Percentiles rank a stretch among this genome's conserved stretches.
phyloP scores from a whole-genome alignment of 73 alveolate genomes.

The Paramecium biaurelia region DNA sequence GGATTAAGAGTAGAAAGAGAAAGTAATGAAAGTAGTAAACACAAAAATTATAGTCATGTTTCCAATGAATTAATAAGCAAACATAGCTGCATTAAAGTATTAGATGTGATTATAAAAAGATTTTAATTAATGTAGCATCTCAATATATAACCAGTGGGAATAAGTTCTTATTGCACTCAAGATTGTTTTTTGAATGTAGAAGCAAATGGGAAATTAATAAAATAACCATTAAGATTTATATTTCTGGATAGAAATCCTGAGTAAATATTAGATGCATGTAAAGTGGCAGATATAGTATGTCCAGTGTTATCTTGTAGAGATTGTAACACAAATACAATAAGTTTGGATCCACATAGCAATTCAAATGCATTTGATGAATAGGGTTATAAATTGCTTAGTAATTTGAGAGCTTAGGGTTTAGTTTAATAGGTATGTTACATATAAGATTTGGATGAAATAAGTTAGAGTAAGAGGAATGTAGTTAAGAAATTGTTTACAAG shows the following conservation, averaged over 20 bases:
- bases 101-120: background rate
- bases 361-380: slow-evolving; percentile 93
- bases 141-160: background rate
- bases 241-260: slow-evolving; percentile 53
- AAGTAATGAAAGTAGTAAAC: background rate
- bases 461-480: slow-evolving; percentile 79
- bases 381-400: slow-evolving; percentile 88
- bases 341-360: slow-evolving; percentile 89
- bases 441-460: slow-evolving; percentile 79
- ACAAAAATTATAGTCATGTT: background rate
- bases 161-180: background rate
- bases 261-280: slow-evolving; percentile 83
- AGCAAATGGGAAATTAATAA: slow-evolving; percentile 28
- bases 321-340: slow-evolving; percentile 79
- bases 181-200: slow-evolving; percentile 11
- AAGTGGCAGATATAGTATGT: slow-evolving; percentile 88
- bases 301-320: slow-evolving; percentile 88
- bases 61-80: slow-evolving; percentile 34
- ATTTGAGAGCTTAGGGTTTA: slow-evolving; percentile 91
- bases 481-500: slow-evolving; percentile 89
- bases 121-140: slow-evolving; percentile 14
- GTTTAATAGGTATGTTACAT: slow-evolving; percentile 90
- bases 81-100: slow-evolving; percentile 8
- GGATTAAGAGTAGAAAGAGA: background rate
- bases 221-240: slow-evolving; percentile 40